These are phyloP conservation scores for Tolypocladium tundrense DNA, from an alignment of 2,329 filamentous ascomycete species.

Conservation along the genomic window DNA sequence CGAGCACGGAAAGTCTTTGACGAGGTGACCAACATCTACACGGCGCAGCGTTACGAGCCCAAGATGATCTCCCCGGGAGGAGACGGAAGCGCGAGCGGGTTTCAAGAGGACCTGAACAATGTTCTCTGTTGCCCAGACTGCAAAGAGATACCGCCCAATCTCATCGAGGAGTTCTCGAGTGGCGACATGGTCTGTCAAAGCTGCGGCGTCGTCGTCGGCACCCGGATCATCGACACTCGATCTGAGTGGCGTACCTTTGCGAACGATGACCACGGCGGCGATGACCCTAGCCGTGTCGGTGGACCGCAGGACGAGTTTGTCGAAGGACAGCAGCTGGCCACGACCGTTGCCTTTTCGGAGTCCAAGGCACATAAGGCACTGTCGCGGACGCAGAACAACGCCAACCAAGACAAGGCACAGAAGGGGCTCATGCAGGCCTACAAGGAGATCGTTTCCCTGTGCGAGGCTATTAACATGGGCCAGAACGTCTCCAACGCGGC, in stretches of 20 bases:
- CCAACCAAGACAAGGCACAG: constrained; percentile 72
- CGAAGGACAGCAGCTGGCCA: constrained; percentile 82
- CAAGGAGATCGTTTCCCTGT: constrained; percentile 79
- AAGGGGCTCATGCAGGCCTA: constrained; percentile 75
- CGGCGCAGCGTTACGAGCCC: constrained; percentile 27
- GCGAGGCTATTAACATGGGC: constrained; percentile 74
- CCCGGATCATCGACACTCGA: constrained; percentile 87
- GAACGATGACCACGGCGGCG: constrained; percentile 93
- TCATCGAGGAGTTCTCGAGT: constrained; percentile 85
- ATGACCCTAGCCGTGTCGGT: constrained; percentile 96
- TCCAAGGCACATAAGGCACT: constrained; percentile 62
- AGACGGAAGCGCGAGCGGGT: constrained; percentile 28
- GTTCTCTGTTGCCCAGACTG: constrained; percentile 84
- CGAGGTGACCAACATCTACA: constrained; percentile 32
- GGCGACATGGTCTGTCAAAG: constrained; percentile 88
- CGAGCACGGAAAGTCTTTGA: constrained; percentile 28
- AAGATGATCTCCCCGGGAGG: constrained; percentile 36
- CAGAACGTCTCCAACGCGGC: constrained; percentile 77
- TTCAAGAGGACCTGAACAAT: constrained; percentile 78
- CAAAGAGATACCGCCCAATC: constrained; percentile 80
- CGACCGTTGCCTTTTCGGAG: constrained; percentile 76
- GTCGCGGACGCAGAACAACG: constrained; percentile 77
- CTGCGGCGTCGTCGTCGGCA: constrained; percentile 83
- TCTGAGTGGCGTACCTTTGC: constrained; percentile 99
- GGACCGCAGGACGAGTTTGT: constrained; percentile 84